Evolutionary conservation across 345 rosid species (phyloP).

Genomic region (Rhizophora mangle): DNA sequence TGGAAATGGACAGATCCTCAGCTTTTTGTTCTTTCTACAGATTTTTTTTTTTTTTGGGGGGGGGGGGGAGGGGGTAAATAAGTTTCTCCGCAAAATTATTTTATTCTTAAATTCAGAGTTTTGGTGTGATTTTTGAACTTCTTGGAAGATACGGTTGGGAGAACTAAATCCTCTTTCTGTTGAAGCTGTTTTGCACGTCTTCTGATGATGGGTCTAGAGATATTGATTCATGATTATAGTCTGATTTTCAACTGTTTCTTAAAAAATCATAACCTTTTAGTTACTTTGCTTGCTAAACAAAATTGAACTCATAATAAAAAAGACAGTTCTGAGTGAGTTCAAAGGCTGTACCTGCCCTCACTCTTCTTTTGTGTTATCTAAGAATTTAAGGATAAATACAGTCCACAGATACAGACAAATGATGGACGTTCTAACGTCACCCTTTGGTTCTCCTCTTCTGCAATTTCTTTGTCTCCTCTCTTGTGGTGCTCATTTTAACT

Average conservation of each 20-base stretch:
- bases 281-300: conserved; percentile 19
- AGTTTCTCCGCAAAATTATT: too few species aligned
- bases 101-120: background rate
- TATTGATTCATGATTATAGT: background rate
- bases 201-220: too few species aligned
- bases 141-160: background rate
- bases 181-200: background rate
- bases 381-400: background rate
- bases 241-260: background rate
- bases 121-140: background rate
- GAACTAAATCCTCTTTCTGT: background rate
- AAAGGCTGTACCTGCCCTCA: conserved; percentile 7
- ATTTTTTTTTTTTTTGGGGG: too few species aligned
- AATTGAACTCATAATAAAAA: conserved; percentile 8
- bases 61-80: too few species aligned
- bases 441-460: background rate
- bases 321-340: conserved; percentile 24
- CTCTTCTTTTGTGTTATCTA: background rate
- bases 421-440: conserved; percentile 20
- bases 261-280: background rate
- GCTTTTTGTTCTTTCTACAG: too few species aligned
- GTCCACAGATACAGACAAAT: conserved; percentile 20
- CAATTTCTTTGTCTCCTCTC: background rate
- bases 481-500: background rate
- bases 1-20: too few species aligned